Conservation (phyloP, 257 asterid genomes). For the Nicotiana tabacum region DNA sequence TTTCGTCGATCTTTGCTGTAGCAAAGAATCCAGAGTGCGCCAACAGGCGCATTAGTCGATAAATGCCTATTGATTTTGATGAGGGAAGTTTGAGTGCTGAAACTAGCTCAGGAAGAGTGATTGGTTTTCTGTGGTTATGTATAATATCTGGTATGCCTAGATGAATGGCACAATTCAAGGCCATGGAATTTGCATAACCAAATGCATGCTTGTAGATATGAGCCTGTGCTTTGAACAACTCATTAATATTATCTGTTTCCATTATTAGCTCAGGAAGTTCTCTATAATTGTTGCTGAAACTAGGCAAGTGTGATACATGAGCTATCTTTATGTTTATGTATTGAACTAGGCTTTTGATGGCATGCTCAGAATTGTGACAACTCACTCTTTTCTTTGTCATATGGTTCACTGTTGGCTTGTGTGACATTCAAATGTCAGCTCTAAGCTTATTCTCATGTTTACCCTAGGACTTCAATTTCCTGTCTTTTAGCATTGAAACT, state of each 20-base stretch:
- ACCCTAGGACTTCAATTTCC: not conserved
- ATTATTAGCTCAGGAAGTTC: not conserved
- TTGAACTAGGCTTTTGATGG: not conserved
- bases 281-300: not conserved
- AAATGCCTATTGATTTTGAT: conserved; percentile 1
- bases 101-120: conserved; percentile 16
- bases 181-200: conserved; percentile 19
- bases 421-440: too few relatives aligned
- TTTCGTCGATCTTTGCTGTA: not conserved
- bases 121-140: conserved; percentile 20
- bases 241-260: conserved; percentile 5
- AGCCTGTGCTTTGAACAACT: conserved; percentile 21
- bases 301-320: not conserved
- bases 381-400: not conserved
- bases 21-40: conserved; percentile 16
- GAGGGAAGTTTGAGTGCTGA: conserved; percentile 11
- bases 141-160: conserved; percentile 16
- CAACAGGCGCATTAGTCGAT: conserved; percentile 14
- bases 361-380: not conserved
- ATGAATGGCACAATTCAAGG: conserved; percentile 18
- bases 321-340: not conserved
- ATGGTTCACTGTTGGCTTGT: too few relatives aligned
- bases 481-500: not conserved
- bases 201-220: conserved; percentile 16
- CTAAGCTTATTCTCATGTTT: not conserved